These are phyloP conservation scores for Trametes villosa DNA, from an alignment of 768 basidiomycete genomes.

Conservation along the genomic window DNA sequence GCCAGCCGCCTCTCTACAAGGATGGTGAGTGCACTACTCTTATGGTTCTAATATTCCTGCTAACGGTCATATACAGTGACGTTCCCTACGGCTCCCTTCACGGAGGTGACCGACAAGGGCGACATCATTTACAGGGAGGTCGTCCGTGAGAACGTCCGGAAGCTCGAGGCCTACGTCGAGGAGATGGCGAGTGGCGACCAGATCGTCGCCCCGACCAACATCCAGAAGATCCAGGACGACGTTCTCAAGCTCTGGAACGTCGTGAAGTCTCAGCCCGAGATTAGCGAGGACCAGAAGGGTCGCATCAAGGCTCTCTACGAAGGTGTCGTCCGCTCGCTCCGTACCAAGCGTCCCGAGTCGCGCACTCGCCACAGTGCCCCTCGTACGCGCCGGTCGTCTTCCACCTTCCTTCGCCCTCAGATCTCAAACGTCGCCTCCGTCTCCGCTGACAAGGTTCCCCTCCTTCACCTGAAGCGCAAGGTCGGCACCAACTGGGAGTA, in stretches of 20 bases:
- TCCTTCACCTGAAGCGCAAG: slow-evolving; percentile 96
- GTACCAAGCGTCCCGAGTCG: slow-evolving; percentile 68
- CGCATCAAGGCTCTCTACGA: slow-evolving; percentile 95
- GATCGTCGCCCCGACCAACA: slow-evolving; percentile 81
- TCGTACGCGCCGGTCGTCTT: slow-evolving; percentile 88
- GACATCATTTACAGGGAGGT: slow-evolving; percentile 96
- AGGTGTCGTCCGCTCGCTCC: slow-evolving; percentile 92
- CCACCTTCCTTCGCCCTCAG: slow-evolving; percentile 95
- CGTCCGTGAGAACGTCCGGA: slow-evolving; percentile 93
- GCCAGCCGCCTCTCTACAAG: slow-evolving; percentile 88
- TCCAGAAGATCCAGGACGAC: slow-evolving; percentile 97
- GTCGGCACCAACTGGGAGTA: slow-evolving; percentile 96
- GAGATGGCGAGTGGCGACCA: slow-evolving; percentile 98
- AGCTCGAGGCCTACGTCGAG: slow-evolving; percentile 95
- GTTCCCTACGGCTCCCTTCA: slow-evolving; percentile 97
- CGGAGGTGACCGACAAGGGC: slow-evolving; percentile 91
- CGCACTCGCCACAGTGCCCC: slow-evolving; percentile 50
- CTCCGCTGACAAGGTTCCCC: slow-evolving; percentile 88
- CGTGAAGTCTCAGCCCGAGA: slow-evolving; percentile 95
- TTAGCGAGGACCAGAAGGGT: slow-evolving; percentile 95
- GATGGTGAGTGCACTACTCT: slow-evolving; percentile 67
- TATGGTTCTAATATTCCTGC: slow-evolving; percentile 1
- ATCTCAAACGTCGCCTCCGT: slow-evolving; percentile 72
- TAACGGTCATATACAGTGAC: slow-evolving; percentile 62
- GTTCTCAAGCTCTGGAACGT: slow-evolving; percentile 97